Conservation (phyloP, 495 filamentous ascomycete genomes). For the Hyaloscypha finlandica region DNA sequence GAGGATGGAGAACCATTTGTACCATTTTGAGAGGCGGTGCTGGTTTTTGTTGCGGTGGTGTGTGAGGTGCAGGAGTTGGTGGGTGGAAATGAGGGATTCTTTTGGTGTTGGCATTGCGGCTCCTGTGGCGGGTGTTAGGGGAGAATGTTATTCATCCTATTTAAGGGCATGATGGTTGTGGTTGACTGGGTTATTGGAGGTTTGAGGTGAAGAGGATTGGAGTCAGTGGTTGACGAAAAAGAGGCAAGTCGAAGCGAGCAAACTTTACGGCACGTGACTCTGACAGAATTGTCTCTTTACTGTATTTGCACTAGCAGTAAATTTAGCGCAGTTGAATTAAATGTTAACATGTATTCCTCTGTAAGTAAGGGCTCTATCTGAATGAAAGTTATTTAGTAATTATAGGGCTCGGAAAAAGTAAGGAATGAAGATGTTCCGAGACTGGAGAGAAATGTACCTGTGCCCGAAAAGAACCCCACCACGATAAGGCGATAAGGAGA, state of each 20-base stretch:
- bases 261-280: too few relatives aligned
- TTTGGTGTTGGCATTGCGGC: background rate
- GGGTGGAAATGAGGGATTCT: conserved; percentile 27
- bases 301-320: too few relatives aligned
- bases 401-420: background rate
- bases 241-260: too few relatives aligned
- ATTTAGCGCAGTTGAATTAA: too few relatives aligned
- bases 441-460: background rate
- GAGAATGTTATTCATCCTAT: background rate
- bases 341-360: too few relatives aligned
- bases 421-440: background rate
- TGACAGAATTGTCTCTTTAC: too few relatives aligned
- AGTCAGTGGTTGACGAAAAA: too few relatives aligned
- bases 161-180: too few relatives aligned
- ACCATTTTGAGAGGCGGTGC: conserved; percentile 72
- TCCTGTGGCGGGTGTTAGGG: background rate
- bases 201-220: too few relatives aligned
- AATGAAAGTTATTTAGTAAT: too few relatives aligned
- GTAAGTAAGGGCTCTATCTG: too few relatives aligned
- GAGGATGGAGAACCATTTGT: conserved; percentile 66
- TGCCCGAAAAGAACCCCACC: background rate
- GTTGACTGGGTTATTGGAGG: too few relatives aligned
- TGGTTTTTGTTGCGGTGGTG: conserved; percentile 84
- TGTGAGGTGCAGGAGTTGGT: conserved; percentile 59
- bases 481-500: background rate